These are phyloP conservation scores for Astrephomene gubernaculifera DNA, from an alignment of 139 green algal genomes.

Conservation along the genomic window DNA sequence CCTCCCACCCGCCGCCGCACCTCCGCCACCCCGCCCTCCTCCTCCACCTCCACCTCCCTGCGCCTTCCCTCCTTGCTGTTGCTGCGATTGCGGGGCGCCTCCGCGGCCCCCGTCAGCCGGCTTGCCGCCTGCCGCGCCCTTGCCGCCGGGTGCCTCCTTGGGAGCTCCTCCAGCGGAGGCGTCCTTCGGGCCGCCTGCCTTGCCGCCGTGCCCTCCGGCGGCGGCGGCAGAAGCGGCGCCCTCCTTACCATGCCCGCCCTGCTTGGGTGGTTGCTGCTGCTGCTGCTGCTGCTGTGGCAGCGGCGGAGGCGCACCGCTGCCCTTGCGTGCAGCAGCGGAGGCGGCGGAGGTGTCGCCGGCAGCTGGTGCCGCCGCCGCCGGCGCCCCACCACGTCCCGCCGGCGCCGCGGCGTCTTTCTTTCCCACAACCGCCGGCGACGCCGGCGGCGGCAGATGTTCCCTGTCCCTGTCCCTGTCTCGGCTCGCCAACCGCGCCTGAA, in stretches of 20 bases:
- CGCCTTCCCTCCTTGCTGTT: background rate
- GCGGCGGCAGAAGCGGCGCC: background rate
- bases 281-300: background rate
- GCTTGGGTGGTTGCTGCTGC: background rate
- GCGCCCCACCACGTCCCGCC: background rate
- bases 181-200: background rate
- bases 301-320: too few relatives aligned
- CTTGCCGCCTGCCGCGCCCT: background rate
- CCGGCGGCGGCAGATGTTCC: background rate
- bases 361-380: background rate
- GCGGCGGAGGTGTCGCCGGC: too few relatives aligned
- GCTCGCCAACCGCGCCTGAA: too few relatives aligned
- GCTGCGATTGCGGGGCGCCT: background rate
- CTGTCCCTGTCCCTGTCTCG: too few relatives aligned
- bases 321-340: too few relatives aligned
- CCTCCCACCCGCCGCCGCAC: too few relatives aligned
- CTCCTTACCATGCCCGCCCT: background rate
- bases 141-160: background rate
- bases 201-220: background rate
- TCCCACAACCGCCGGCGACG: background rate
- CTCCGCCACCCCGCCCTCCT: background rate
- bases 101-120: background rate
- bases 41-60: background rate
- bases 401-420: background rate
- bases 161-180: background rate